Conservation (phyloP, 2,329 filamentous ascomycete genomes). For the Cadophora sp. region DNA sequence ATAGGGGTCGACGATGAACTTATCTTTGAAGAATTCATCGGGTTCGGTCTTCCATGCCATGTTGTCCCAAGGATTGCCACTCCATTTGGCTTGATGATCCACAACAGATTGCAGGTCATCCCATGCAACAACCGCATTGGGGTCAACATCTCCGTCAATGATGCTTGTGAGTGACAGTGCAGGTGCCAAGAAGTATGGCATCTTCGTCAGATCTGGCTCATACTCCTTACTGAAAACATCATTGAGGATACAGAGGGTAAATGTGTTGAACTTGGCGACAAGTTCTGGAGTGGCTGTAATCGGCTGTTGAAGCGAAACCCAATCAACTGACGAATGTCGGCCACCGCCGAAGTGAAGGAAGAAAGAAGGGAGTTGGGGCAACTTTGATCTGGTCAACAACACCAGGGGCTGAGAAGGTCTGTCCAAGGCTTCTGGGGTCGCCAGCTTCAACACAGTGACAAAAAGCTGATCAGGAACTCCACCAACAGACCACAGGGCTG, state of each 20-base stretch:
- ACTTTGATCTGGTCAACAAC: conserved; percentile 69
- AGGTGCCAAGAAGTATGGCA: conserved; percentile 88
- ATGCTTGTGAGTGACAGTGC: conserved; percentile 37
- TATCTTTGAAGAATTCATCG: conserved; percentile 58
- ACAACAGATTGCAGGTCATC: conserved; percentile 54
- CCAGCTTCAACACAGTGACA: conserved; percentile 66
- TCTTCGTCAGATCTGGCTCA: conserved; percentile 63
- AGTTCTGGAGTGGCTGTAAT: conserved; percentile 53
- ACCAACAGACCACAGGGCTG: conserved; percentile 69
- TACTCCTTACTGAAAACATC: conserved; percentile 93
- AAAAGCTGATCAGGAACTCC: conserved; percentile 62
- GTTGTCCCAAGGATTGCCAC: conserved; percentile 47
- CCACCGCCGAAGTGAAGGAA: conserved; percentile 74
- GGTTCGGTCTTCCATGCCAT: conserved; percentile 44
- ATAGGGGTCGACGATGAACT: conserved; percentile 62
- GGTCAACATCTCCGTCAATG: conserved; percentile 23
- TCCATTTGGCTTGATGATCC: conserved; percentile 46
- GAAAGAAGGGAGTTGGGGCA: conserved; percentile 73
- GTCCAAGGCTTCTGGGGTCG: conserved; percentile 60
- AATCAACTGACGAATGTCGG: conserved; percentile 63
- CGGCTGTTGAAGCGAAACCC: conserved; percentile 51
- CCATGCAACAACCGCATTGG: conserved; percentile 64
- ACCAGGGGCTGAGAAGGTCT: conserved; percentile 68
- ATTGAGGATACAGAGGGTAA: conserved; percentile 78
- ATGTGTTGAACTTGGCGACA: conserved; percentile 66